Conservation (phyloP, 805 yeast genomes). For the Lachancea cidri region DNA sequence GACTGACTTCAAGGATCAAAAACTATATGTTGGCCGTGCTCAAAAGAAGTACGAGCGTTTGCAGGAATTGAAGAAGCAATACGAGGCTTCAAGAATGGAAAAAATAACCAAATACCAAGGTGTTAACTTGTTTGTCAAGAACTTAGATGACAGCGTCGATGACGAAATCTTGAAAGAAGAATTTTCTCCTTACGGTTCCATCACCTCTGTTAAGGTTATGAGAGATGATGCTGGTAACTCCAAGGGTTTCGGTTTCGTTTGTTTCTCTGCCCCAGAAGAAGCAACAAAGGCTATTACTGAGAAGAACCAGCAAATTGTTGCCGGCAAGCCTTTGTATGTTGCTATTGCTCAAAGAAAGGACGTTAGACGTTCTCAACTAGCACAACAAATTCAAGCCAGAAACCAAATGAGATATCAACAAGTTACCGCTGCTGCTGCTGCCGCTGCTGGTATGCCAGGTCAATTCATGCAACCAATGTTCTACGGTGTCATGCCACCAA, state of each 20-base stretch:
- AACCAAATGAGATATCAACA: slow-evolving; percentile 98
- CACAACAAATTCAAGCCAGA: slow-evolving; percentile 97
- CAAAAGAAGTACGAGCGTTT: slow-evolving; percentile 98
- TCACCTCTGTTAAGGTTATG: slow-evolving; percentile 96
- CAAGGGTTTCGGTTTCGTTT: slow-evolving; percentile 97
- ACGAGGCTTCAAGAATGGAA: slow-evolving; percentile 88
- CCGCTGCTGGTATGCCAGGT: slow-evolving; percentile 37
- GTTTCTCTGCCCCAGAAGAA: slow-evolving; percentile 97
- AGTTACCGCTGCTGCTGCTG: slow-evolving; percentile 50
- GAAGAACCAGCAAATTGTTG: slow-evolving; percentile 95
- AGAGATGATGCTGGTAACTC: slow-evolving; percentile 91
- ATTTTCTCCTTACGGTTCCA: slow-evolving; percentile 88
- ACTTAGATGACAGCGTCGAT: slow-evolving; percentile 89
- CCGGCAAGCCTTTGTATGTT: slow-evolving; percentile 94
- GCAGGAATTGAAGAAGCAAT: slow-evolving; percentile 91
- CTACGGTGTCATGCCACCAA: slow-evolving; percentile 61
- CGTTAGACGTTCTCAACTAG: slow-evolving; percentile 92
- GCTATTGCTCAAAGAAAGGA: slow-evolving; percentile 99
- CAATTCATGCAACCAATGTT: slow-evolving; percentile 39
- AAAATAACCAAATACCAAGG: slow-evolving; percentile 93
- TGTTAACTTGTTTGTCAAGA: slow-evolving; percentile 93
- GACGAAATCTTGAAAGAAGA: slow-evolving; percentile 90
- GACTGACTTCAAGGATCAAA: slow-evolving; percentile 77
- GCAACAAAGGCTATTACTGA: slow-evolving; percentile 97
- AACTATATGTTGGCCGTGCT: slow-evolving; percentile 94